phyloP scores from a whole-genome alignment of 129 eudicot species.

The Chrysanthemum seticuspe region DNA sequence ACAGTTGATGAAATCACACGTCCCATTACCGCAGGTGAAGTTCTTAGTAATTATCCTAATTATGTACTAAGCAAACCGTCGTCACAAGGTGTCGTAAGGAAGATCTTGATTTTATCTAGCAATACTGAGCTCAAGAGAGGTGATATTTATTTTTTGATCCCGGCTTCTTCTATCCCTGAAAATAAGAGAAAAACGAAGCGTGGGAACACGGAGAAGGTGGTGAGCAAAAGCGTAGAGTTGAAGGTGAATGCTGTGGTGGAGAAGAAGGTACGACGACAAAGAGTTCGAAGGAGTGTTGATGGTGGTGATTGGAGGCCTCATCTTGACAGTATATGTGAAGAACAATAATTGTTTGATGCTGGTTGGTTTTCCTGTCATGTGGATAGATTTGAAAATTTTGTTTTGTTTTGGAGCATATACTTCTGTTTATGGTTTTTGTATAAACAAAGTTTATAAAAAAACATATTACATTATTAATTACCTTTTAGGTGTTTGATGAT shows the following conservation, averaged over 20 bases:
- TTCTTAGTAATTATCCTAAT: slow-evolving; percentile 65
- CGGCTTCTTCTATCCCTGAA: slow-evolving; percentile 63
- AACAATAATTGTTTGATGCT: slow-evolving; percentile 27
- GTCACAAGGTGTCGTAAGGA: slow-evolving; percentile 57
- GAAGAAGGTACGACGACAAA: slow-evolving; percentile 31
- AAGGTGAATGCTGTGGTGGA: slow-evolving; percentile 15
- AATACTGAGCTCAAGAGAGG: slow-evolving; percentile 80
- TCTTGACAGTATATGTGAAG: slow-evolving; percentile 69
- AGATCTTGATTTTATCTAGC: slow-evolving; percentile 59
- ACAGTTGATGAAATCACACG: slow-evolving; percentile 68
- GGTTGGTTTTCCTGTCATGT: slow-evolving; percentile 11
- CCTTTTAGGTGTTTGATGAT: too few species aligned
- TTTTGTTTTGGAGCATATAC: slow-evolving; percentile 13
- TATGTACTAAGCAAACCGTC: slow-evolving; percentile 68
- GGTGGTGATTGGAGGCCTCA: slow-evolving; percentile 65
- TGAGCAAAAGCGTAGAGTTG: neutral
- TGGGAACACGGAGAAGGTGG: slow-evolving; percentile 17
- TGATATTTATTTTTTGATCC: slow-evolving; percentile 71
- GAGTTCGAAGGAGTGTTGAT: slow-evolving; percentile 50
- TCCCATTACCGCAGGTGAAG: slow-evolving; percentile 77
- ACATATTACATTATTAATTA: neutral
- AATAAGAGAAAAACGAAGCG: slow-evolving; percentile 47
- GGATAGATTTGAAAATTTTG: slow-evolving; percentile 14
- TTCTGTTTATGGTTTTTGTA: slow-evolving; percentile 18
- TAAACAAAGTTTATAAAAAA: slow-evolving; percentile 15